Percentiles rank a stretch among this genome's conserved stretches.
Conservation (phyloP, 148 eudicot species). For the Vaccinium darrowii region DNA sequence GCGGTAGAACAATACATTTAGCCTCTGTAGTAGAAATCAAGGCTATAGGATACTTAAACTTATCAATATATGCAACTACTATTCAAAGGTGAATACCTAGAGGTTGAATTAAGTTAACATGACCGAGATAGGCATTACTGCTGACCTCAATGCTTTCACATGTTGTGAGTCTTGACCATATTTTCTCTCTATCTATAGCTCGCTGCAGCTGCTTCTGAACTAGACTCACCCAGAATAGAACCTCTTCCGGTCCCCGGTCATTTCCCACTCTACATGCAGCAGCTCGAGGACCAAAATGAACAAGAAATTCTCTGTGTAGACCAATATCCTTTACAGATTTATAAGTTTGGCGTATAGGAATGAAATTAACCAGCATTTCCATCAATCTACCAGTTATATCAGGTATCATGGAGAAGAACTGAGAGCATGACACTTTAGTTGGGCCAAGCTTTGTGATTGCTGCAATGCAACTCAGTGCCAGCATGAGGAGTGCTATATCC, state of each 20-base stretch:
- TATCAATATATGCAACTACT: constrained; percentile 2
- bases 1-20: background rate
- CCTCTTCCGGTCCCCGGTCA: constrained; percentile 75
- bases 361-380: constrained; percentile 73
- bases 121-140: background rate
- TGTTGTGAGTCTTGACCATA: constrained; percentile 96
- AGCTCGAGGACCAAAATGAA: constrained; percentile 93
- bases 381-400: constrained; percentile 78
- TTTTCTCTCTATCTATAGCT: constrained; percentile 87
- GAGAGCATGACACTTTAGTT: constrained; percentile 82
- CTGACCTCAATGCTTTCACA: constrained; percentile 94
- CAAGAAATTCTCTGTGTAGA: constrained; percentile 75
- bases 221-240: constrained; percentile 82
- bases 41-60: background rate
- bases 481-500: constrained; percentile 71
- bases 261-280: constrained; percentile 59
- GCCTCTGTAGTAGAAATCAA: background rate
- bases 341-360: constrained; percentile 75
- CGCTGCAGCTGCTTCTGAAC: constrained; percentile 83
- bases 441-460: constrained; percentile 86
- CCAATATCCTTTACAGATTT: constrained; percentile 73
- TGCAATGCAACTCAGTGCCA: constrained; percentile 72
- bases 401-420: constrained; percentile 75
- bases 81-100: background rate
- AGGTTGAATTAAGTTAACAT: background rate